phyloP scores from a whole-genome alignment of 73 alveolate species.

The Paramecium primaurelia region DNA sequence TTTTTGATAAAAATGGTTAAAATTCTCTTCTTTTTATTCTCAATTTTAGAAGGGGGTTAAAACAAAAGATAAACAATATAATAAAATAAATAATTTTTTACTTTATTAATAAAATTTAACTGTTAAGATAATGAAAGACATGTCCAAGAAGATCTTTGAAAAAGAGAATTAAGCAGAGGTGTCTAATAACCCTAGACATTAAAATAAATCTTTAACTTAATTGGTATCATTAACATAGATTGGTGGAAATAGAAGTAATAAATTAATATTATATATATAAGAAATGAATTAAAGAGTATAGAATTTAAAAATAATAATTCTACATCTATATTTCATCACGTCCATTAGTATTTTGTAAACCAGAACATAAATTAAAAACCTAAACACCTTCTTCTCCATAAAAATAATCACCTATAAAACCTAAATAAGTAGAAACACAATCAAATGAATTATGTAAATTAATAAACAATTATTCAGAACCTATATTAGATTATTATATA shows the following conservation, averaged over 20 bases:
- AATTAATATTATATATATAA: not conserved
- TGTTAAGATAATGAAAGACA: conserved; percentile 45
- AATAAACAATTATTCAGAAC: not conserved
- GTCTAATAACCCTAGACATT: conserved; percentile 13
- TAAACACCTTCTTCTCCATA: not conserved
- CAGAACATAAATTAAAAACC: not conserved
- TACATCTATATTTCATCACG: not conserved
- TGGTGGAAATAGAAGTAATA: not conserved
- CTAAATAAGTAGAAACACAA: not conserved
- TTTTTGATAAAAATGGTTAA: not conserved
- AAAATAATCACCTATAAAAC: not conserved
- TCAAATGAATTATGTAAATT: not conserved
- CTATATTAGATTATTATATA: not conserved
- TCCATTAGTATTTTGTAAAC: not conserved
- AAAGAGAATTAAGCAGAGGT: conserved; percentile 40
- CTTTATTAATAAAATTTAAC: conserved; percentile 22
- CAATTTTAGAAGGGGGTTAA: not conserved
- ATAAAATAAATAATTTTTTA: not conserved
- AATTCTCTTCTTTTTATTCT: not conserved
- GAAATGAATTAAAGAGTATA: not conserved
- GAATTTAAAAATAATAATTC: conserved; percentile 13
- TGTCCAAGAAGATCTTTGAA: conserved; percentile 14
- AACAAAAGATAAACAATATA: not conserved
- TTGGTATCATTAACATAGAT: not conserved
- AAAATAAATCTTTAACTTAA: not conserved